Evolutionary conservation across 2,329 filamentous ascomycete genomes (phyloP).

Genomic region (Leptographium galeiforme): DNA sequence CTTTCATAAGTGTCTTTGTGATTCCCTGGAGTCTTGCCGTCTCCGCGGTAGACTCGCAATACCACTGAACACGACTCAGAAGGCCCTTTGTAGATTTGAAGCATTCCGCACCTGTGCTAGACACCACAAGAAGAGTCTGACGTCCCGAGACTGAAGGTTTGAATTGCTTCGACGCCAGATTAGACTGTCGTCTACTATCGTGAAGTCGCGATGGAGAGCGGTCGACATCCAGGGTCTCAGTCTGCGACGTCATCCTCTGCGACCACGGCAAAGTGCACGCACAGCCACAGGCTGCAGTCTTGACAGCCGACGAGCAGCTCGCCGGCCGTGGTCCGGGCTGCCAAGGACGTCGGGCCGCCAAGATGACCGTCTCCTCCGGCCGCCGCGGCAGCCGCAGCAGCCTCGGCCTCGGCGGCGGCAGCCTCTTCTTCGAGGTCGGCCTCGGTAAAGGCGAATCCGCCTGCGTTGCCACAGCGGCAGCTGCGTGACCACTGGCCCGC

Average conservation of each 20-base stretch:
- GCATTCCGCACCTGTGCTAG: too few species aligned
- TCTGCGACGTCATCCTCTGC: slow-evolving; percentile 1
- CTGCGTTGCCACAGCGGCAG: slow-evolving; percentile 51
- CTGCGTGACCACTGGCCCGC: slow-evolving; percentile 36
- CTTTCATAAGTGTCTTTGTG: too few species aligned
- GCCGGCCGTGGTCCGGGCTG: slow-evolving; percentile 28
- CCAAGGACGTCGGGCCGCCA: too few species aligned
- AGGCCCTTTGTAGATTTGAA: too few species aligned
- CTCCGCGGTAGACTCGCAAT: too few species aligned
- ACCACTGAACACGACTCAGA: too few species aligned
- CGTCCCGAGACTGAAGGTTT: too few species aligned
- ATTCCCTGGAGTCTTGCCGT: too few species aligned
- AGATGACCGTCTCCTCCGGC: neutral
- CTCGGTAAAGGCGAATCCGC: slow-evolving; percentile 46
- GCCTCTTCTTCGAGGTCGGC: slow-evolving; percentile 40
- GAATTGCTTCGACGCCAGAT: too few species aligned
- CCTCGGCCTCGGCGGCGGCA: slow-evolving; percentile 2
- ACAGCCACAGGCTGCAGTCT: slow-evolving; percentile 54
- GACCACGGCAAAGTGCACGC: slow-evolving; percentile 48
- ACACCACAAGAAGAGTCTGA: too few species aligned
- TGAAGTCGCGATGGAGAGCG: neutral
- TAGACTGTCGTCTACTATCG: too few species aligned
- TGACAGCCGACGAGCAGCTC: slow-evolving; percentile 51
- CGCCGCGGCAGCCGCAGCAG: slow-evolving; percentile 1
- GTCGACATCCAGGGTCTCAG: neutral